A percentile compares a stretch with the other conserved stretches of the same genome.
These are phyloP conservation scores for Verticillium klebahnii DNA, from an alignment of 2,329 filamentous ascomycete species.

Conservation along the genomic window DNA sequence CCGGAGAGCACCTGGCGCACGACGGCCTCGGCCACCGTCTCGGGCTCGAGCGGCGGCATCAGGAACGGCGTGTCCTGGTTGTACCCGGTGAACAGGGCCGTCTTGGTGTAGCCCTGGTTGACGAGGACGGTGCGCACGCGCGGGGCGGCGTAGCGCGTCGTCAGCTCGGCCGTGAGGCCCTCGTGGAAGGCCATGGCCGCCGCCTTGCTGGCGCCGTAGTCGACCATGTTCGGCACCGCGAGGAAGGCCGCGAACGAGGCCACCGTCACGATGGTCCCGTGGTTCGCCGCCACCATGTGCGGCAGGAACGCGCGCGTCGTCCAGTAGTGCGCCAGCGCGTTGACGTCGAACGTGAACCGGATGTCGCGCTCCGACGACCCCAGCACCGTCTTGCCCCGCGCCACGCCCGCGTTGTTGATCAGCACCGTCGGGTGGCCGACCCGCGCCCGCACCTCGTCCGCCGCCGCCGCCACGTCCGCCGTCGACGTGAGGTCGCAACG, in stretches of 20 bases:
- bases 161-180: constrained; percentile 54
- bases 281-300: constrained; percentile 55
- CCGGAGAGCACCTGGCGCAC: constrained; percentile 56
- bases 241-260: constrained; percentile 60
- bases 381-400: constrained; percentile 57
- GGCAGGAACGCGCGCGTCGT: constrained; percentile 65
- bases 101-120: constrained; percentile 59
- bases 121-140: constrained; percentile 63
- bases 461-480: constrained; percentile 45
- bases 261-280: constrained; percentile 70
- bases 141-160: constrained; percentile 55
- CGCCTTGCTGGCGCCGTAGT: constrained; percentile 65
- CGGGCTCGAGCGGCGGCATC: constrained; percentile 50
- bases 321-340: constrained; percentile 63
- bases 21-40: constrained; percentile 60
- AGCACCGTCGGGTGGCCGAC: constrained; percentile 64
- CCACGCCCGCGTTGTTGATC: constrained; percentile 68
- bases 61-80: constrained; percentile 44
- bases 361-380: constrained; percentile 52
- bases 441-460: constrained; percentile 44
- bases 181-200: constrained; percentile 66
- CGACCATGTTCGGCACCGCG: constrained; percentile 56
- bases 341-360: constrained; percentile 67
- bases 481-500: constrained; percentile 64
- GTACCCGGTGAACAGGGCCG: constrained; percentile 54